Evolutionary conservation across 805 yeast genomes (phyloP).

Genomic region (Candida wancherniae): DNA sequence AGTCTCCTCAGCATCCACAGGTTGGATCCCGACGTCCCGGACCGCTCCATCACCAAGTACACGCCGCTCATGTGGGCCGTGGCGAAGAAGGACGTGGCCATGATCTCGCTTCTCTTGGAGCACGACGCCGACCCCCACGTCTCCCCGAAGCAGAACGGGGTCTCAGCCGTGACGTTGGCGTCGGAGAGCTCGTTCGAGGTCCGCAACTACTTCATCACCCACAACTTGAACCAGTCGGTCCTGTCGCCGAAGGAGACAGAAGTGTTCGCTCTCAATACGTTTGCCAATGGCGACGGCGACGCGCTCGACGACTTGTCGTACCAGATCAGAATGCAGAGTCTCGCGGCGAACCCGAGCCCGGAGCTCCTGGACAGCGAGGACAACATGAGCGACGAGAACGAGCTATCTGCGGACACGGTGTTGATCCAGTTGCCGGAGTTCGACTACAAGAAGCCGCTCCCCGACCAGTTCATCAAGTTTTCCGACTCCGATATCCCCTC

Average conservation of each 20-base stretch:
- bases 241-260: constrained; percentile 13
- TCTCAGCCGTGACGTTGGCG: constrained; percentile 55
- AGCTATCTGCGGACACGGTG: constrained; percentile 24
- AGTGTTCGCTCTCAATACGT: constrained; percentile 14
- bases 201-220: constrained; percentile 54
- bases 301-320: constrained; percentile 32
- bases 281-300: constrained; percentile 19
- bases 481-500: constrained; percentile 53
- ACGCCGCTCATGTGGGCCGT: constrained; percentile 89
- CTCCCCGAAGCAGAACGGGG: constrained; percentile 27
- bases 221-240: constrained; percentile 26
- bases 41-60: constrained; percentile 44
- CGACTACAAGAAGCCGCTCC: constrained; percentile 50
- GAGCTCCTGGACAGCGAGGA: constrained; percentile 19
- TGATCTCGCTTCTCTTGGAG: constrained; percentile 54
- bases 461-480: constrained; percentile 59
- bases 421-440: constrained; percentile 37
- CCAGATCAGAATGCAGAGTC: constrained; percentile 30
- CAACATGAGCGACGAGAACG: constrained; percentile 23
- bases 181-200: constrained; percentile 49
- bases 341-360: constrained; percentile 19
- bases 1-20: constrained; percentile 35
- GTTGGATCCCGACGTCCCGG: constrained; percentile 49
- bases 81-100: constrained; percentile 50
- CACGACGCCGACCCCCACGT: constrained; percentile 60